These are phyloP conservation scores for Jatropha podagrica DNA, from an alignment of 441 rosid species.

Conservation along the genomic window DNA sequence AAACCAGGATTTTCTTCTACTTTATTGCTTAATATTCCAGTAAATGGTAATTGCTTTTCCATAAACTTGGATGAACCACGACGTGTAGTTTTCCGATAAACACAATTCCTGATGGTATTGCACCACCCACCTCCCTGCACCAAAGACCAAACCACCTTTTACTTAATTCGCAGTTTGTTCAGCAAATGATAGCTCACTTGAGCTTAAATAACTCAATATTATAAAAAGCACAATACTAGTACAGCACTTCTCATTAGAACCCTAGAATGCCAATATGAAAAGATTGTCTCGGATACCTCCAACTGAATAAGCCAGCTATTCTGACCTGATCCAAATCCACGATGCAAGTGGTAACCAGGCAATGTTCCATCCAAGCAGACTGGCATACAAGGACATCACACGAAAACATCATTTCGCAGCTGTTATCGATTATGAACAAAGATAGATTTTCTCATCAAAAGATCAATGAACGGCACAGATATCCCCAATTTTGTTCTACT, in stretches of 20 bases:
- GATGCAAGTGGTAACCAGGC: slow-evolving; percentile 91
- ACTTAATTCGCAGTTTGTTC: not conserved
- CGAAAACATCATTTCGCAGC: not conserved
- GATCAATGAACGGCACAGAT: not conserved
- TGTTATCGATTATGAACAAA: not conserved
- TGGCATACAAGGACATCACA: slow-evolving; percentile 25
- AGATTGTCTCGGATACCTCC: slow-evolving; percentile 50
- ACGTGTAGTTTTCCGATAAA: slow-evolving; percentile 62
- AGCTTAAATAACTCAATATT: not conserved
- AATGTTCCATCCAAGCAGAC: slow-evolving; percentile 96
- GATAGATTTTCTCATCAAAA: not conserved
- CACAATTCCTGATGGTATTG: slow-evolving; percentile 59
- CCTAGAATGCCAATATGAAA: not conserved
- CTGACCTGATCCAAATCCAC: slow-evolving; percentile 78
- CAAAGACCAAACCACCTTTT: slow-evolving; percentile 9
- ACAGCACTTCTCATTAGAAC: not conserved
- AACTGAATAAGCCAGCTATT: slow-evolving; percentile 90
- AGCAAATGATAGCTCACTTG: not conserved
- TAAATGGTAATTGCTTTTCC: slow-evolving; percentile 74
- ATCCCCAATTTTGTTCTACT: not conserved
- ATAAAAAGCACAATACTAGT: no score
- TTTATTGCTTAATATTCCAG: slow-evolving; percentile 72
- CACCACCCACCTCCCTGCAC: slow-evolving; percentile 99
- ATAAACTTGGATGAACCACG: slow-evolving; percentile 78
- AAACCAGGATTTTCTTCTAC: slow-evolving; percentile 76